These are phyloP conservation scores for Yamadazyma endophytica DNA, from an alignment of 805 yeast genomes.

Conservation along the genomic window DNA sequence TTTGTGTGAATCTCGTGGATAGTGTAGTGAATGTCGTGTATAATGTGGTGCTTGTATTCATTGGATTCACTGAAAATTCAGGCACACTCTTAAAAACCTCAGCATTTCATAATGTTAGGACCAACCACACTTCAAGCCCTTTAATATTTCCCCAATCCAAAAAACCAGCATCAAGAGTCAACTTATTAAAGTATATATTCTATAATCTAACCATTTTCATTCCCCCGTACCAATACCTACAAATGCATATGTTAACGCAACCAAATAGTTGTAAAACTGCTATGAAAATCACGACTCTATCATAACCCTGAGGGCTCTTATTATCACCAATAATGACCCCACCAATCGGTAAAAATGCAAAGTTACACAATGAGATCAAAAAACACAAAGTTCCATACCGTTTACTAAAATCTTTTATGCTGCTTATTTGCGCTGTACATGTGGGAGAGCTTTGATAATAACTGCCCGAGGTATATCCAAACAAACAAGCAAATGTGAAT, in stretches of 20 bases:
- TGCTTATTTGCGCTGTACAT: constrained; percentile 17
- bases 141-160: too few relatives aligned
- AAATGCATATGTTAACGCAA: constrained; percentile 10
- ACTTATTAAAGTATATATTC: not conserved
- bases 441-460: constrained; percentile 18
- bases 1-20: too few relatives aligned
- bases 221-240: constrained; percentile 17
- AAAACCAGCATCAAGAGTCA: too few relatives aligned
- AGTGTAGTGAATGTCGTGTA: too few relatives aligned
- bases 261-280: constrained; percentile 15
- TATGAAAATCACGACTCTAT: constrained; percentile 17
- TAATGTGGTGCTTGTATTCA: too few relatives aligned
- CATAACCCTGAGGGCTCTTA: constrained; percentile 4
- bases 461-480: constrained; percentile 22
- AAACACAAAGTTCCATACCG: constrained; percentile 19
- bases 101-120: too few relatives aligned
- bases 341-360: constrained; percentile 20
- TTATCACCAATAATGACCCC: constrained; percentile 15
- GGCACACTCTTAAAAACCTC: too few relatives aligned
- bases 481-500: constrained; percentile 16
- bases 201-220: constrained; percentile 8
- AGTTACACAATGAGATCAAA: constrained; percentile 16
- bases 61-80: too few relatives aligned
- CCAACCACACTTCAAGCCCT: too few relatives aligned
- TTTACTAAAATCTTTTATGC: constrained; percentile 15